Conservation (phyloP, 495 filamentous ascomycete species). For the Penicillium canescens region DNA sequence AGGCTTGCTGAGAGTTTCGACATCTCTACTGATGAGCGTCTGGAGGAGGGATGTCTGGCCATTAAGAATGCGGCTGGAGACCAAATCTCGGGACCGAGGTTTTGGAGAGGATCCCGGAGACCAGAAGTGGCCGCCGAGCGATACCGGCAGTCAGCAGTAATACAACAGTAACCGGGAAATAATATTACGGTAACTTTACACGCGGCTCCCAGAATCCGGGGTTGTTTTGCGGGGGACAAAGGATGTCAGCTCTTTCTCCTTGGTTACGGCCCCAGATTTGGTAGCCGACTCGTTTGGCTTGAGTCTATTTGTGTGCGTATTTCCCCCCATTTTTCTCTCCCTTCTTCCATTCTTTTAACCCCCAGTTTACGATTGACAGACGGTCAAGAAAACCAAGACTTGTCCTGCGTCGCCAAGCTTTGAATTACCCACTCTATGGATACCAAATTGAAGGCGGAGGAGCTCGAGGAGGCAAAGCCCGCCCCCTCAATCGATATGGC, state of each 20-base stretch:
- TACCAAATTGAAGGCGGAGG: slow-evolving; percentile 10
- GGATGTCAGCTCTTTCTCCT: not conserved
- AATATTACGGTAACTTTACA: not conserved
- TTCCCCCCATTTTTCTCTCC: not conserved
- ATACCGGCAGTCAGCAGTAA: not conserved
- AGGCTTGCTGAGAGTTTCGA: slow-evolving; percentile 66
- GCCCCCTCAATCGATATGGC: slow-evolving; percentile 13
- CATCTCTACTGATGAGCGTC: slow-evolving; percentile 40
- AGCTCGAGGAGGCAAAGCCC: slow-evolving; percentile 19
- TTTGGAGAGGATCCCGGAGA: not conserved
- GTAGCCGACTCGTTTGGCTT: slow-evolving; percentile 3
- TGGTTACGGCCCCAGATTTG: slow-evolving; percentile 12
- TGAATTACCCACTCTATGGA: slow-evolving; percentile 14
- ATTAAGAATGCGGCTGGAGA: not conserved
- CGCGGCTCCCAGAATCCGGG: not conserved
- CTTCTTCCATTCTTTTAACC: not conserved
- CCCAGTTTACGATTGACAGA: not conserved
- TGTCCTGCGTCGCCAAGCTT: not conserved
- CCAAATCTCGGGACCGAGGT: not conserved
- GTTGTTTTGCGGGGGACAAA: slow-evolving; percentile 1
- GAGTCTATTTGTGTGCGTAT: not conserved
- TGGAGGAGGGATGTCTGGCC: not conserved
- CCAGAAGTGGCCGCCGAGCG: slow-evolving; percentile 13
- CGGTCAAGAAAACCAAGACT: not conserved
- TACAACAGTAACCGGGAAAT: not conserved